Base-by-base conservation (phyloP, 129 eudicot species). In the Dittrichia graveolens region DNA sequence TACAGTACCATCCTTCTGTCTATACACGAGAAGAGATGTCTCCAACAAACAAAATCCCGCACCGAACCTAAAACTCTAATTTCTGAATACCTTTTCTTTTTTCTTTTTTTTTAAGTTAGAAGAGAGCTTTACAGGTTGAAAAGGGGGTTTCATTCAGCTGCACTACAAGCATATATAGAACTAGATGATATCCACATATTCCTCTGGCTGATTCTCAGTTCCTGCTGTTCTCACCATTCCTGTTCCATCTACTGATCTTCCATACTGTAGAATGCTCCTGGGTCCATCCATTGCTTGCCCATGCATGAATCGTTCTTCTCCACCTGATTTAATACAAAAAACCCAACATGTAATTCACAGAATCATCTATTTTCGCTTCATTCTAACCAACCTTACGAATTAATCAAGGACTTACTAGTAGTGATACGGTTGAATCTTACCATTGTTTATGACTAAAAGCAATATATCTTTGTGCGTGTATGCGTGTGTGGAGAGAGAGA, bases 191-290 rank as follows among this genome's bases (percentile, higher is more conserved):
- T 81, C 86, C 53, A 83, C 79, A 41, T 72, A 75, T 59, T 75
- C 86, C 44, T 87, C 92, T 45, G 82, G 76, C 52, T 78, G 76
- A 75, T 77, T 80, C 50, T 71, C 70, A 11, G 35, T 38, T 76
- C 65, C 55, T 37, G 69, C 71, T 47, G 80, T 77, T 63, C 85
- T 80, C 4, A 47, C 78, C 80, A 70, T 52, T 74, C 67, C 76
- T 40, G 79, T 61, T 61, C 77, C 76, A 60, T 75, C 81, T 81
- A 78, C 43, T 46, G 34, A 53, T 44, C 83, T 63, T 16, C 77
- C 78, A 73, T 77, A 75, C n/a, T 40, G 85, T 31, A 73, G 83
- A 31, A 73, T 48, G 61, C 45, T 44, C 42, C 78, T 70, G 48
- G 53, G 66, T 55, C 50, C 69, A 7, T 76, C 83, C 64, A 41